Conservation (phyloP, 495 filamentous ascomycete species). For the Xylaria sp. region DNA sequence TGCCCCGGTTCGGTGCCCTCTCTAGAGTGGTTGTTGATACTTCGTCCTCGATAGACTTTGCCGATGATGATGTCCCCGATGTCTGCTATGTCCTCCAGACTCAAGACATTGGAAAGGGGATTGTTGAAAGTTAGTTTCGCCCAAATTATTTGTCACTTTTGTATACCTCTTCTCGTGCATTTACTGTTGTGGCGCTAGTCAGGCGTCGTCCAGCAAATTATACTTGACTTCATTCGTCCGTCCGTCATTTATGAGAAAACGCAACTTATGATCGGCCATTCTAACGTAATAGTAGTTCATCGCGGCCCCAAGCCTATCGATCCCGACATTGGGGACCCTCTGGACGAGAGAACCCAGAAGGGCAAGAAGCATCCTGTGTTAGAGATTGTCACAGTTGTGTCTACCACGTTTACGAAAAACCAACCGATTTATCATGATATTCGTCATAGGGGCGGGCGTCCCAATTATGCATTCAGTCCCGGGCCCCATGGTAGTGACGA, state of each 20-base stretch:
- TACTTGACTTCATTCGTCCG: not conserved
- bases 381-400: slow-evolving; percentile 45
- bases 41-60: slow-evolving; percentile 23
- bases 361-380: slow-evolving; percentile 36
- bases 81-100: slow-evolving; percentile 42
- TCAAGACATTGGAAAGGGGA: slow-evolving; percentile 30
- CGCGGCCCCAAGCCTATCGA: slow-evolving; percentile 42
- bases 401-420: slow-evolving; percentile 20
- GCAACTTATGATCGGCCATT: not conserved
- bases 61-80: slow-evolving; percentile 42
- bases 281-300: slow-evolving; percentile 30
- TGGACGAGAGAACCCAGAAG: slow-evolving; percentile 10
- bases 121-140: slow-evolving; percentile 38
- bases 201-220: not conserved
- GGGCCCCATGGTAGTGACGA: slow-evolving; percentile 5
- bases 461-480: not conserved
- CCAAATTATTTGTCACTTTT: not conserved
- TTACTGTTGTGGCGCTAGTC: not conserved
- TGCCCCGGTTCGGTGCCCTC: not conserved
- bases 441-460: not conserved
- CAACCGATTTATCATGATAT: not conserved
- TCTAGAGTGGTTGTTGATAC: not conserved
- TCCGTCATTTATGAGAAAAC: not conserved
- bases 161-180: not conserved
- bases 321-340: slow-evolving; percentile 27